phyloP scores from a whole-genome alignment of 2,329 filamentous ascomycete genomes.

The Pseudogymnoascus sp. region DNA sequence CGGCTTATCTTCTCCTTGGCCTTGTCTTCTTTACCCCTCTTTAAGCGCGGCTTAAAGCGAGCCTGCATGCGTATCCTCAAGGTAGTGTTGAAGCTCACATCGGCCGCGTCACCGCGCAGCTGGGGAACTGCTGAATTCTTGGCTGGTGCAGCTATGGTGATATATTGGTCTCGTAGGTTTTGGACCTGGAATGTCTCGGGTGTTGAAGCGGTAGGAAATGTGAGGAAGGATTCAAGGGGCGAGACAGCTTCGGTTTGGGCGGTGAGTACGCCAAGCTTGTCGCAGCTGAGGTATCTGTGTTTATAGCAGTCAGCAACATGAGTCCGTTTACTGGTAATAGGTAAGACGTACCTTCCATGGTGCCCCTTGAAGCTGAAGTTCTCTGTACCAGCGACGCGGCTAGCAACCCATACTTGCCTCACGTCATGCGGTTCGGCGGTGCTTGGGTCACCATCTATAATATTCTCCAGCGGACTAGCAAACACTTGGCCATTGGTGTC shows the following conservation, averaged over 20 bases:
- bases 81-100: slow-evolving; percentile 59
- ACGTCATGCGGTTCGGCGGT: slow-evolving; percentile 94
- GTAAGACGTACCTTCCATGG: slow-evolving; percentile 60
- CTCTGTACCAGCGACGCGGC: slow-evolving; percentile 72
- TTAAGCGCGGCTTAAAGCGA: slow-evolving; percentile 77
- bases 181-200: slow-evolving; percentile 68
- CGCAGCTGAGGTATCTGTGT: slow-evolving; percentile 70
- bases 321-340: neutral
- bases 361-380: slow-evolving; percentile 80
- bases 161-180: slow-evolving; percentile 61
- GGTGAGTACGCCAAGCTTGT: slow-evolving; percentile 70
- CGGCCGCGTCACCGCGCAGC: slow-evolving; percentile 67
- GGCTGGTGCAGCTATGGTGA: slow-evolving; percentile 51
- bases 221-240: slow-evolving; percentile 70
- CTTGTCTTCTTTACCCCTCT: slow-evolving; percentile 74
- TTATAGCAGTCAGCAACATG: slow-evolving; percentile 6
- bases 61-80: slow-evolving; percentile 89
- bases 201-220: slow-evolving; percentile 55
- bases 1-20: slow-evolving; percentile 77
- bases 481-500: slow-evolving; percentile 86
- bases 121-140: slow-evolving; percentile 48
- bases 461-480: slow-evolving; percentile 72
- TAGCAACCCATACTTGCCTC: slow-evolving; percentile 90
- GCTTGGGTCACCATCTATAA: slow-evolving; percentile 71
- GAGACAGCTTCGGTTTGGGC: slow-evolving; percentile 76